A percentile compares a stretch with the other conserved stretches of the same genome.
Conservation (phyloP, 345 rosid species). For the Toxicodendron radicans region DNA sequence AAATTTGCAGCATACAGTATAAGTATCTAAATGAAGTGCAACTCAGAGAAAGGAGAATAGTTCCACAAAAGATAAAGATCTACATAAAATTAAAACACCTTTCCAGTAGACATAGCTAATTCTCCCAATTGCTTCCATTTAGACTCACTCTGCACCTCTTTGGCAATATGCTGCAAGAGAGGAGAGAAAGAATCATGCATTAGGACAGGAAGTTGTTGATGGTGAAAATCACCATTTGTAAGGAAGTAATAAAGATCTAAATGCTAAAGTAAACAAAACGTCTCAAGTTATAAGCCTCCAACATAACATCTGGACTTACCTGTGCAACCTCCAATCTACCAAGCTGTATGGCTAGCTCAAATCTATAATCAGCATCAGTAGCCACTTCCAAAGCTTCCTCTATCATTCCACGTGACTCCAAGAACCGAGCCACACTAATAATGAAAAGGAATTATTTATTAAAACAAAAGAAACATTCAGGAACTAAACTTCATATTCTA, state of each 20-base stretch:
- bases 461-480: slow-evolving; percentile 13
- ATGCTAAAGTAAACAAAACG: not conserved
- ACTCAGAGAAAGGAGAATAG: not conserved
- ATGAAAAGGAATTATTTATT: slow-evolving; percentile 27
- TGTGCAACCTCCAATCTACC: slow-evolving; percentile 90
- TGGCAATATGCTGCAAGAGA: slow-evolving; percentile 73
- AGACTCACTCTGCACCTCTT: slow-evolving; percentile 78
- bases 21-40: not conserved
- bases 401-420: slow-evolving; percentile 97
- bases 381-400: slow-evolving; percentile 98
- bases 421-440: slow-evolving; percentile 91
- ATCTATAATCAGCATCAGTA: slow-evolving; percentile 92
- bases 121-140: slow-evolving; percentile 99
- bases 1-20: not conserved
- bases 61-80: not conserved
- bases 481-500: not conserved
- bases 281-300: not conserved
- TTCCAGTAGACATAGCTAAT: slow-evolving; percentile 93
- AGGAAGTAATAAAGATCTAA: slow-evolving; percentile 10
- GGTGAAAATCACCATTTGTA: slow-evolving; percentile 5
- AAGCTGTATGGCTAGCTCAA: slow-evolving; percentile 94
- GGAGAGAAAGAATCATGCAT: slow-evolving; percentile 6
- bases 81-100: slow-evolving; percentile 40
- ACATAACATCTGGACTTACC: slow-evolving; percentile 44
- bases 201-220: slow-evolving; percentile 11